Percentiles rank a stretch among this genome's conserved stretches.
These are phyloP conservation scores for Alisma plantagoaquatica DNA, from an alignment of 106 monocot species.

Conservation along the genomic window DNA sequence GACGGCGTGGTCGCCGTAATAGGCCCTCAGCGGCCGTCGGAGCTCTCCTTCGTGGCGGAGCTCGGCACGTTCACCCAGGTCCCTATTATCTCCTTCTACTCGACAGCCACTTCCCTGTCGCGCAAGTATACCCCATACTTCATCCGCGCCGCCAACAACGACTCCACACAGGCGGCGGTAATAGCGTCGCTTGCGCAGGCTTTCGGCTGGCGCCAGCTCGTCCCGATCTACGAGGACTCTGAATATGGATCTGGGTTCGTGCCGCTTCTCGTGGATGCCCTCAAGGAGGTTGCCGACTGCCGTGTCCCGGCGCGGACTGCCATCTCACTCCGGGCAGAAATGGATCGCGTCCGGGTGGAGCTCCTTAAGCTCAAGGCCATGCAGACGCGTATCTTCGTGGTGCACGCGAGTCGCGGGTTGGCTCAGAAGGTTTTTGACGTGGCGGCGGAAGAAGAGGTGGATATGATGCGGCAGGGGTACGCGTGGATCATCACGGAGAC, in stretches of 20 bases:
- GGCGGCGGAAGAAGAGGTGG: conserved; percentile 32
- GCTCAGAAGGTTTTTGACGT: conserved; percentile 20
- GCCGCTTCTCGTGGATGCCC: conserved; percentile 33
- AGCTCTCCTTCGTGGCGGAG: conserved; percentile 17
- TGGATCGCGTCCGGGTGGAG: conserved; percentile 21
- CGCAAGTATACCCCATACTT: conserved; percentile 21
- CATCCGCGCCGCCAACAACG: conserved; percentile 32
- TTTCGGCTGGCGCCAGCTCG: conserved; percentile 33
- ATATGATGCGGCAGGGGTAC: conserved; percentile 53
- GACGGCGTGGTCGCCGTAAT: conserved; percentile 17
- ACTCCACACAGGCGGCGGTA: conserved; percentile 16
- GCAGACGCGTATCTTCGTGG: conserved; percentile 45
- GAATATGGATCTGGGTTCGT: conserved; percentile 29
- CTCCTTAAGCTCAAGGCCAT: conserved; percentile 37
- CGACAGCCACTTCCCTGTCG: conserved; percentile 18
- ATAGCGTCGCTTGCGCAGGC: conserved; percentile 28
- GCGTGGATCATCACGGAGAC: conserved; percentile 61
- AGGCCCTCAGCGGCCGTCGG: conserved; percentile 22
- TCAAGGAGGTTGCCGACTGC: conserved; percentile 13
- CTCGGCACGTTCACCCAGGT: conserved; percentile 13
- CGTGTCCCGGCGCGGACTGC: conserved; percentile 25
- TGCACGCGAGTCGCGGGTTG: conserved; percentile 17
- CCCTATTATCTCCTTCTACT: conserved; percentile 23
- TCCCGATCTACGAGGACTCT: conserved; percentile 40
- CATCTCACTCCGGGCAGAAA: conserved; percentile 14